Percentiles rank a stretch among this genome's conserved stretches.
Evolutionary conservation across 2,329 filamentous ascomycete species (phyloP).

Genomic region (Trichoderma sp.): DNA sequence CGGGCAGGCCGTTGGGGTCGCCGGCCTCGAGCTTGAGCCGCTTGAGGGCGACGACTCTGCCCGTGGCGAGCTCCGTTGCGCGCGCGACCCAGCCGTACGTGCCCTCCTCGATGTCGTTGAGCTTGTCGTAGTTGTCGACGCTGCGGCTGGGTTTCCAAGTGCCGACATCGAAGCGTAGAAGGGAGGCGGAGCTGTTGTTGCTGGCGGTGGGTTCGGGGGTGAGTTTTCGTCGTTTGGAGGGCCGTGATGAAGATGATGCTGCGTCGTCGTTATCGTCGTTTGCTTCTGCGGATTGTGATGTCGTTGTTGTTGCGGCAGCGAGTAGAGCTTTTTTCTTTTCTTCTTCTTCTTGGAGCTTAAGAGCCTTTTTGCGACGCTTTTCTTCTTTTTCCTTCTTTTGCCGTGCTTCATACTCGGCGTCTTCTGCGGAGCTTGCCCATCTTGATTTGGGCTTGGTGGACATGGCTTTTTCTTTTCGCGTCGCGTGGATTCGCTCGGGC

Average conservation of each 20-base stretch:
- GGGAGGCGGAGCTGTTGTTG: conserved; percentile 26
- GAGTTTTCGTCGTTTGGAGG: conserved; percentile 64
- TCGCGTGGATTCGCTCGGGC: background rate
- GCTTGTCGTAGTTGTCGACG: conserved; percentile 83
- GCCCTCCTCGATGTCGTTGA: conserved; percentile 97
- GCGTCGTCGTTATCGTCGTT: conserved; percentile 21
- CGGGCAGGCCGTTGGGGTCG: conserved; percentile 76
- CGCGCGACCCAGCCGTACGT: conserved; percentile 94
- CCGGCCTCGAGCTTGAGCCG: conserved; percentile 84
- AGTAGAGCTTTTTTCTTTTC: conserved; percentile 33
- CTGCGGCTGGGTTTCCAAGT: conserved; percentile 72
- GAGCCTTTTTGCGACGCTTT: conserved; percentile 80
- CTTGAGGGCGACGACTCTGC: conserved; percentile 87
- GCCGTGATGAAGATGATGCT: conserved; percentile 39
- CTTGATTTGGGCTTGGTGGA: conserved; percentile 68
- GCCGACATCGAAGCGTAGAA: conserved; percentile 71
- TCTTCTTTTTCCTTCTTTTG: conserved; percentile 83
- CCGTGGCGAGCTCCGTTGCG: conserved; percentile 71
- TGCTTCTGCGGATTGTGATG: background rate
- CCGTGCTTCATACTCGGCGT: conserved; percentile 71
- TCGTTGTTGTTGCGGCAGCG: background rate
- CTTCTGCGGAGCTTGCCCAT: conserved; percentile 85
- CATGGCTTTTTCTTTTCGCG: conserved; percentile 44
- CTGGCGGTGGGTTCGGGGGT: conserved; percentile 46
- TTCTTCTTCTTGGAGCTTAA: conserved; percentile 56